Conservation (phyloP, 306 rosid genomes). For the Hippophae gyantsensis region DNA sequence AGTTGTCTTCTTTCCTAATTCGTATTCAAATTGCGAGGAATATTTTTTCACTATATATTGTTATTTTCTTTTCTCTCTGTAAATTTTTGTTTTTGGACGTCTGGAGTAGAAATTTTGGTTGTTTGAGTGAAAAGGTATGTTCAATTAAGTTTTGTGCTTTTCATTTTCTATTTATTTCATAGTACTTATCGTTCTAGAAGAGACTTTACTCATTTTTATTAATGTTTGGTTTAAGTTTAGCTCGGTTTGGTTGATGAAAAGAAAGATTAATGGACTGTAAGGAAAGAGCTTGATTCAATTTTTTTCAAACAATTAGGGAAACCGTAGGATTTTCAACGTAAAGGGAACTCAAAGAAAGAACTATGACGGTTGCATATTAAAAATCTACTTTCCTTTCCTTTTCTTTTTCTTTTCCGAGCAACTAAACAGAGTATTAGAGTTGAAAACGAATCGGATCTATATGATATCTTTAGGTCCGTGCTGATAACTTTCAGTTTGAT, state of each 20-base stretch:
- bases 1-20: constrained; percentile 3
- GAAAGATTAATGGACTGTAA: constrained; percentile 16
- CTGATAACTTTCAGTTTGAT: constrained; percentile 13
- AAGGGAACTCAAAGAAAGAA: constrained; percentile 2
- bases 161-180: constrained; percentile 10
- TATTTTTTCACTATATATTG: neutral
- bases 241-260: constrained; percentile 21
- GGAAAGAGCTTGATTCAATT: constrained; percentile 1
- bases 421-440: constrained; percentile 17
- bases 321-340: constrained; percentile 4
- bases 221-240: constrained; percentile 5
- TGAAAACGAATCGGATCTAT: constrained; percentile 21
- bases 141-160: constrained; percentile 6
- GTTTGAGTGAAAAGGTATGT: constrained; percentile 38
- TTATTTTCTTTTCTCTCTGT: neutral
- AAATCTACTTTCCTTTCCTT: neutral
- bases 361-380: neutral
- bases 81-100: neutral
- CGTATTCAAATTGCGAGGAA: constrained; percentile 18
- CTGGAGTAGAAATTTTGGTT: constrained; percentile 10
- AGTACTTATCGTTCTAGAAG: neutral
- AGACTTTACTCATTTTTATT: neutral
- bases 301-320: constrained; percentile 9
- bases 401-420: constrained; percentile 2
- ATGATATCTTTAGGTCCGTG: neutral